A percentile compares a stretch with the other conserved stretches of the same genome.
Evolutionary conservation across 2,329 filamentous ascomycete species (phyloP).

Genomic region (Thyridium curvatum): DNA sequence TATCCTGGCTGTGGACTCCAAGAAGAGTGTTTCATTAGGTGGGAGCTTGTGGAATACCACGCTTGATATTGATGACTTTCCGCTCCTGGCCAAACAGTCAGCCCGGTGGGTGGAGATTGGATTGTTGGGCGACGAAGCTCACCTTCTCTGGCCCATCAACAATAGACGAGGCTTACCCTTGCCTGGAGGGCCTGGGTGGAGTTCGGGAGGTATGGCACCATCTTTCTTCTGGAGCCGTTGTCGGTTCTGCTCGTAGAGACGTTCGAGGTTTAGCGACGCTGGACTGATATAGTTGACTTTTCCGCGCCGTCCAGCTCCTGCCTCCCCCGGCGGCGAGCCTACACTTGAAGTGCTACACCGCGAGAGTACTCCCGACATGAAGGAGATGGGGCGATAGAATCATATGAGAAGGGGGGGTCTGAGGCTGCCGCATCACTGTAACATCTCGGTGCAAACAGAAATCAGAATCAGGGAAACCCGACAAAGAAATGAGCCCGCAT

Average conservation of each 20-base stretch:
- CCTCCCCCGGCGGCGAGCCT: slow-evolving; percentile 5
- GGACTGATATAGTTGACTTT: slow-evolving; percentile 39
- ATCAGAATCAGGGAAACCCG: too few species aligned
- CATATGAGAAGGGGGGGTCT: too few species aligned
- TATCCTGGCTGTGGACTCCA: slow-evolving; percentile 90
- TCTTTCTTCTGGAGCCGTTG: slow-evolving; percentile 43
- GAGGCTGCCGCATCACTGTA: too few species aligned
- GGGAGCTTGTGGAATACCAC: slow-evolving; percentile 99
- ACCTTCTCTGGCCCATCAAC: slow-evolving; percentile 95
- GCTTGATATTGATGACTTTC: slow-evolving; percentile 96
- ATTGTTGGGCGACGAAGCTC: slow-evolving; percentile 18
- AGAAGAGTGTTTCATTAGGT: slow-evolving; percentile 88
- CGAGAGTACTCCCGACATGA: slow-evolving; percentile 16
- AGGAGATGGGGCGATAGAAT: neutral
- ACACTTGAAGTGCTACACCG: slow-evolving; percentile 9
- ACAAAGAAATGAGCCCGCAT: too few species aligned
- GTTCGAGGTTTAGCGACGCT: slow-evolving; percentile 58
- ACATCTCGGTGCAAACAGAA: too few species aligned
- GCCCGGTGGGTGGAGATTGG: too few species aligned
- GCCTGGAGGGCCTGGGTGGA: slow-evolving; percentile 35
- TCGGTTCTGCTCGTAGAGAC: slow-evolving; percentile 56
- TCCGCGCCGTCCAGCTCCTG: slow-evolving; percentile 19
- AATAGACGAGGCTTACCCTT: slow-evolving; percentile 78
- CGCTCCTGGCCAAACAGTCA: slow-evolving; percentile 57
- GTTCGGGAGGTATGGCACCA: slow-evolving; percentile 36